Evolutionary conservation across 2,329 filamentous ascomycete genomes (phyloP).

Genomic region (Mariannaea elegans): DNA sequence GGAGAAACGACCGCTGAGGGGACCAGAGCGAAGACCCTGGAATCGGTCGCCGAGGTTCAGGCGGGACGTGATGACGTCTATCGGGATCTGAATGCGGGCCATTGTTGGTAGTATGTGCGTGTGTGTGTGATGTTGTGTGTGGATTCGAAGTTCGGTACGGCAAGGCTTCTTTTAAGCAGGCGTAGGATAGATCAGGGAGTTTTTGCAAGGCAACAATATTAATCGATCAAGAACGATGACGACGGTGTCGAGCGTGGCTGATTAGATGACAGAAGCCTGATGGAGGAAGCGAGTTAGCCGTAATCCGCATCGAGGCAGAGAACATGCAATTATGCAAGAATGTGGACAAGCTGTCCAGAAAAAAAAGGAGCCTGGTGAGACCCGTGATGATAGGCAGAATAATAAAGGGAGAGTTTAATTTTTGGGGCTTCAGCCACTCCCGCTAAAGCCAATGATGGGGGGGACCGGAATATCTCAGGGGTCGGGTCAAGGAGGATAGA

Average conservation of each 20-base stretch:
- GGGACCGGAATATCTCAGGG: no score
- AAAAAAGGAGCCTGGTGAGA: constrained; percentile 22
- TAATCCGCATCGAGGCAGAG: neutral
- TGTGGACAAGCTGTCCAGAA: constrained; percentile 39
- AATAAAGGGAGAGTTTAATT: constrained; percentile 17
- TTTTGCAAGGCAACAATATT: constrained; percentile 38
- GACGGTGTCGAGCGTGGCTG: constrained; percentile 31
- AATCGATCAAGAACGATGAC: constrained; percentile 27
- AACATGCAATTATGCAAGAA: neutral
- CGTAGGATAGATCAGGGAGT: neutral
- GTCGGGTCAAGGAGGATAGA: neutral
- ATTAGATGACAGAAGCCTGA: constrained; percentile 15
- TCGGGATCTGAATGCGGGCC: constrained; percentile 90
- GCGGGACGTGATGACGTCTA: constrained; percentile 90
- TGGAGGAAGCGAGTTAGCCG: constrained; percentile 12
- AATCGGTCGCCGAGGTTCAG: constrained; percentile 89
- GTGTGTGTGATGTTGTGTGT: constrained; percentile 14
- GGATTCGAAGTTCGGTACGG: neutral
- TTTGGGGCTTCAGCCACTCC: constrained; percentile 2
- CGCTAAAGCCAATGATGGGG: neutral
- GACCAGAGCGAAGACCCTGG: constrained; percentile 81
- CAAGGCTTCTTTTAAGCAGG: neutral
- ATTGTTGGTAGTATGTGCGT: constrained; percentile 56
- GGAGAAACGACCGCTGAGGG: constrained; percentile 83
- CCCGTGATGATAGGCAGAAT: constrained; percentile 14